Percentiles rank a stretch among this genome's conserved stretches.
Evolutionary conservation across 371 early-diverging fungal genomes (phyloP).

Genomic region (Cladochytrium tenue): DNA sequence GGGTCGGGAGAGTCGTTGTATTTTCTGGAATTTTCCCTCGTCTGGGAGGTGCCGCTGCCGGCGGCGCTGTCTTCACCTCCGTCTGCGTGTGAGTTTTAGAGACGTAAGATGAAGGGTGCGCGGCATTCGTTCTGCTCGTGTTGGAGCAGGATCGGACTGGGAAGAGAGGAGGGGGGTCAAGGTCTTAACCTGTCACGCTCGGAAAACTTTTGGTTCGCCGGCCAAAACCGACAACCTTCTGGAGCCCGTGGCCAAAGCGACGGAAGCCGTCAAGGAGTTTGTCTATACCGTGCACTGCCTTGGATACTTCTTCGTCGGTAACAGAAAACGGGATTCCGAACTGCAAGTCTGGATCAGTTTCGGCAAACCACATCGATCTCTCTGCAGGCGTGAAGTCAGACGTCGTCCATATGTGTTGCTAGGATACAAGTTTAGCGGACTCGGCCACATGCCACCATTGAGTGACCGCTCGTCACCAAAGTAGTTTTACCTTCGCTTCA

Average conservation of each 20-base stretch:
- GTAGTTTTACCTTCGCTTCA: slow-evolving; percentile 70
- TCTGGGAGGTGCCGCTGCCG: too few relatives aligned
- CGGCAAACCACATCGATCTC: slow-evolving; percentile 62
- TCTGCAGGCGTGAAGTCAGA: slow-evolving; percentile 61
- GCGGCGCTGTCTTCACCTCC: too few relatives aligned
- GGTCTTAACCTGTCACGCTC: not conserved
- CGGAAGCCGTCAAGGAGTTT: slow-evolving; percentile 49
- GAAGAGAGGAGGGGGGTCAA: not conserved
- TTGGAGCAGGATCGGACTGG: not conserved
- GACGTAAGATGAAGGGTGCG: too few relatives aligned
- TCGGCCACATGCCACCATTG: not conserved
- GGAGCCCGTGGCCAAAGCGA: slow-evolving; percentile 23
- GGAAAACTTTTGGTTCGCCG: not conserved
- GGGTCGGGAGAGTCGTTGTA: too few relatives aligned
- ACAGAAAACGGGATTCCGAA: slow-evolving; percentile 55
- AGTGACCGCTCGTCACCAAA: not conserved
- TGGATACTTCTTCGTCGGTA: slow-evolving; percentile 72
- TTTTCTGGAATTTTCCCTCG: too few relatives aligned
- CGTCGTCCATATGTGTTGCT: slow-evolving; percentile 86
- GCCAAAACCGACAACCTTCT: not conserved
- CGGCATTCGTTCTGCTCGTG: not conserved
- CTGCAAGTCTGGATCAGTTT: slow-evolving; percentile 59
- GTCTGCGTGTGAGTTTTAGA: too few relatives aligned
- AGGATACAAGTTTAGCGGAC: too few relatives aligned
- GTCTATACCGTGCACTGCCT: slow-evolving; percentile 51